Base-by-base conservation (phyloP, 2,329 filamentous ascomycete genomes). In the Podosphaera aphanis region DNA sequence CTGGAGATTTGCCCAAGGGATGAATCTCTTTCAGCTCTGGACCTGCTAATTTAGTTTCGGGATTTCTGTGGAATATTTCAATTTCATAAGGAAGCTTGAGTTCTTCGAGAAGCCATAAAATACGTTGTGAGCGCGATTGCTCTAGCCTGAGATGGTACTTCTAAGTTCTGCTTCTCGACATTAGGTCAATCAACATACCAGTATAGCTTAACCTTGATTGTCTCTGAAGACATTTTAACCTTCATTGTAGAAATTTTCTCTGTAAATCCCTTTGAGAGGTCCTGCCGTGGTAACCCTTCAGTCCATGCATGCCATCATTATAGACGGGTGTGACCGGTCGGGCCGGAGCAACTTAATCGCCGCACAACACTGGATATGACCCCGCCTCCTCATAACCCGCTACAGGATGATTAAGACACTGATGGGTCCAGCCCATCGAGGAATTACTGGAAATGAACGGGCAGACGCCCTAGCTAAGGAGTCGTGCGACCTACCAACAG, bases 1-100 rank as follows among this genome's bases (percentile, higher is more conserved):
- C 64, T 0, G 88, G 88, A 1, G 83, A 85, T 60, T 93, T 93
- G 50, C 88, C 88, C 3, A 94, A 68, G 0, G 83, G 79, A 57
- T 93, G 84, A 33, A 93, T 63, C 51, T 83, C 68, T 56, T 80
- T 77, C 40, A 94, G 70, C 55, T 82, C 79, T 0, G 74, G 66
- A 2, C 83, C 83, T 1, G 86, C 86, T n/a, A 82, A 66, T 54
- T 66, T 70, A 46, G 78, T 71, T 47, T 65, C 56, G 46, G 62
- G 64, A 51, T 67, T 59, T 45, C 86, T 78, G 60, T 83, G 83
- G 68, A 80, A 90, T 46, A 79, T 69, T 56, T 88, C 74, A 48
- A 94, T 64, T 50, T 86, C 74, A 62, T 93, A 93, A 23, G 78
- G 70, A 29, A 93, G 61, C 38, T 79, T 70, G 50, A 80, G 67